Base-by-base conservation (phyloP, 1,284 basidiomycete species). In the Tilletia setariae region DNA sequence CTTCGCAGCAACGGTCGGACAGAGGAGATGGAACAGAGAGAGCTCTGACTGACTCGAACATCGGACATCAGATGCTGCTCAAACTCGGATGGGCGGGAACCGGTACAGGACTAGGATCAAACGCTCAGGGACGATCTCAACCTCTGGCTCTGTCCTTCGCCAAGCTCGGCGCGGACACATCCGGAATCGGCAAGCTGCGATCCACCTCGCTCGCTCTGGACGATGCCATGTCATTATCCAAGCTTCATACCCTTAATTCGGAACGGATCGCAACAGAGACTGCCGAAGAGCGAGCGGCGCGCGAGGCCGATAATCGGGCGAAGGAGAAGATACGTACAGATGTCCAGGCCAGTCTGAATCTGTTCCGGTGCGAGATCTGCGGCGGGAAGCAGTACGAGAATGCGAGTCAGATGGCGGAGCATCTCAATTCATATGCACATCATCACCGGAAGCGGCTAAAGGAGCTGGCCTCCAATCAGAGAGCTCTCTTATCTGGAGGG, bases 71-170 rank as follows among this genome's bases (percentile, higher is more conserved):
- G 28, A 25, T 61, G 15, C 56, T 61, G 1, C 56, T 61, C 56
- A 61, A 61, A 16, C 28, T 61, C 56, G 56, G 56, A 25, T 61
- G 56, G 56, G 56, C 56, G 1, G 56, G 56, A 6, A 61, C 56
- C 19, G 56, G 56, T 6, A 40, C 56, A 30, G 30, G 56, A n/a
- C 56, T 61, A 11, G 56, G 56, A 15, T n/a, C 28, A 15, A 13
- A 61, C 30, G 28, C 56, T 7, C 56, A 61, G 21, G 56, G 56
- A 7, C 56, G 56, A 4, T 9, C 56, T 21, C 28, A 61, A 32
- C 56, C 56, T 13, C 56, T 61, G 28, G 19, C 32, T 16, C 56
- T 32, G 7, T 61, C 56, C 25, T 61, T 61, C 28, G 25, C 56
- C 56, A 61, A 61, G 30, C 56, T 32, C 13, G 56, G 56, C 13